These are phyloP conservation scores for Tylopilus sp. DNA, from an alignment of 768 basidiomycete genomes.

Conservation along the genomic window DNA sequence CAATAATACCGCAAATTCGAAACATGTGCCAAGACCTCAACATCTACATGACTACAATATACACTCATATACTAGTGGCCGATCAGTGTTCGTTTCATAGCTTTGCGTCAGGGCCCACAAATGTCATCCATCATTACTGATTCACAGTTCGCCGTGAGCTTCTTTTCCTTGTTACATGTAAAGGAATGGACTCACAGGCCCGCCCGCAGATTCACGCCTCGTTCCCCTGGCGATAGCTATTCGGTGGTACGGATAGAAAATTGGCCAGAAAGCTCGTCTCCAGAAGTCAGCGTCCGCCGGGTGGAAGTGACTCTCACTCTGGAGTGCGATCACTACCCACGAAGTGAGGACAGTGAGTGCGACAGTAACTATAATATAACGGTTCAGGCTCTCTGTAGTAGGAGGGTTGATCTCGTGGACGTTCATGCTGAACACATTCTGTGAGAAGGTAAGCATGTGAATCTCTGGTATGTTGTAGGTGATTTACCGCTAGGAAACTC, in stretches of 20 bases:
- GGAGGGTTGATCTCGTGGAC: constrained; percentile 28
- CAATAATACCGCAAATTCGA: not conserved
- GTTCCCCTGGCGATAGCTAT: not conserved
- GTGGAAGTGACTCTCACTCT: constrained; percentile 27
- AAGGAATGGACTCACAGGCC: constrained; percentile 4
- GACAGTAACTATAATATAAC: constrained; percentile 41
- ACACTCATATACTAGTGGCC: not conserved
- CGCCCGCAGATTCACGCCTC: not conserved
- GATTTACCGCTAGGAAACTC: constrained; percentile 36
- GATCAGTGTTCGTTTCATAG: not conserved
- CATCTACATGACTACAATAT: constrained; percentile 5
- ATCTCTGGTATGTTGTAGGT: not conserved
- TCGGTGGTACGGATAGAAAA: constrained; percentile 7
- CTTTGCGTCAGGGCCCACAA: not conserved
- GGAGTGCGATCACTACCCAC: constrained; percentile 56
- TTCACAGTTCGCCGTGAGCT: not conserved
- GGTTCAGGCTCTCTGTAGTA: constrained; percentile 28
- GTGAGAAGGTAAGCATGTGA: constrained; percentile 12
- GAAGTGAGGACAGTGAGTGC: constrained; percentile 49
- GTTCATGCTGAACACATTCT: constrained; percentile 34
- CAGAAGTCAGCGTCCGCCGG: not conserved
- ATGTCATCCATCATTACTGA: not conserved
- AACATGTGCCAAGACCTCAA: not conserved
- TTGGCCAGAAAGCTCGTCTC: constrained; percentile 21
- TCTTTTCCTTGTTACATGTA: not conserved